Percentiles rank a stretch among this genome's conserved stretches.
phyloP scores from a whole-genome alignment of 2,329 filamentous ascomycete genomes.

The Tolypocladium tropicale region DNA sequence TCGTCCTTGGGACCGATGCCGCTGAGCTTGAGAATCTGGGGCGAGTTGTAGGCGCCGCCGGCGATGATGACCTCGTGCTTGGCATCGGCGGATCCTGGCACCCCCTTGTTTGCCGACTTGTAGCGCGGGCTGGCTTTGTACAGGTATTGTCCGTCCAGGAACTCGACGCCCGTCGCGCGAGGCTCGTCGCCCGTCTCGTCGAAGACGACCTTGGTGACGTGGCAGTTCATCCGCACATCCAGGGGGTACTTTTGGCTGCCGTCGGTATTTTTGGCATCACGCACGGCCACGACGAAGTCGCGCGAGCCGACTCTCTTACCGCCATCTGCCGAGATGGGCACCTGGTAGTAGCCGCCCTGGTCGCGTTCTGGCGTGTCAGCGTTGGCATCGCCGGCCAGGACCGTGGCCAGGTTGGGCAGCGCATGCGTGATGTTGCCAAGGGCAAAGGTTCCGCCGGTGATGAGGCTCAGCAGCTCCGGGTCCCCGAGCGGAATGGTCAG shows the following conservation, averaged over 20 bases:
- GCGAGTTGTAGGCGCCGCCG: constrained; percentile 35
- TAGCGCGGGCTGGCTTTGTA: constrained; percentile 32
- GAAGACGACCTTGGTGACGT: constrained; percentile 26
- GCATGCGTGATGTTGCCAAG: constrained; percentile 17
- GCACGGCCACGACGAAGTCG: constrained; percentile 32
- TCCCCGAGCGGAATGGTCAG: constrained; percentile 41
- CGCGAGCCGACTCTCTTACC: constrained; percentile 35
- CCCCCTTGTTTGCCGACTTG: constrained; percentile 11
- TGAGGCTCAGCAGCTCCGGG: constrained; percentile 32
- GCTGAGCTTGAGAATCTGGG: constrained; percentile 34
- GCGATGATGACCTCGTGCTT: constrained; percentile 35
- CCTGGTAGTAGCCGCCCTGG: constrained; percentile 28
- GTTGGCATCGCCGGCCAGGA: constrained; percentile 41
- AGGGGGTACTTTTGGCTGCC: constrained; percentile 7
- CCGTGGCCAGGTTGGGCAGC: constrained; percentile 19
- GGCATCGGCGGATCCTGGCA: constrained; percentile 18
- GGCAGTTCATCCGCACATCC: constrained; percentile 13
- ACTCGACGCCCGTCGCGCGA: constrained; percentile 31
- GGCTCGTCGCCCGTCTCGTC: constrained; percentile 15
- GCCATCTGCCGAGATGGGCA: constrained; percentile 33
- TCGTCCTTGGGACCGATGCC: constrained; percentile 32
- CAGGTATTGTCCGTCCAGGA: constrained; percentile 26
- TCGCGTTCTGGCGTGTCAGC: constrained; percentile 34
- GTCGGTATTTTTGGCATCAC: constrained; percentile 12
- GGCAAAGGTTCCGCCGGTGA: constrained; percentile 12